Base-by-base conservation (phyloP, 108 stramenopile genomes). In the Mediolabrus comicus region DNA sequence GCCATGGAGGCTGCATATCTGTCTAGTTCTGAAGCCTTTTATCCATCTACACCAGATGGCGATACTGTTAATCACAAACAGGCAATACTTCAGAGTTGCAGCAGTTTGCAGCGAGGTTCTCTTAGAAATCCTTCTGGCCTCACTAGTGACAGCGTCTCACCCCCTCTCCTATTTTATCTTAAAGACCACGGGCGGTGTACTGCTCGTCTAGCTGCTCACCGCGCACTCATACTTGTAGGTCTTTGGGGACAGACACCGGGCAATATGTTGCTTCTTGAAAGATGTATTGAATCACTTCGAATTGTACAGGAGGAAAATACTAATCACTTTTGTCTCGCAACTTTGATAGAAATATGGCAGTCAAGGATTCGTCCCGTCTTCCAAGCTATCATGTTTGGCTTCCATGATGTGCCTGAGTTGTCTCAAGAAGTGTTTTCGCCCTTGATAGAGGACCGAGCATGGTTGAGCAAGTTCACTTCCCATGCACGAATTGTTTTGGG, bases 341-440 rank as follows among this genome's bases (percentile, higher is more conserved):
- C 84, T 8, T 34, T 78, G 17, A 57, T 90, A 24, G 88, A 89
- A 63, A 59, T 94, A n/a, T 94, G 89, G 83, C 85, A 89, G 65
- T 70, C 62, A 43, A 64, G 59, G 3, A 74, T 91, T 43, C 71
- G 88, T 31, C 86, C 89, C 16, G 70, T 91, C 13, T 88, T 73
- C 30, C 83, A 88, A 53, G 88, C 83, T 0, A 65, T 87, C 10
- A 67, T 94, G 49, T 89, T 94, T 71, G 92, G 92, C 8, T 87
- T 87, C 55, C 72, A 75, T 33, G 88, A 89, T 56, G 84, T 82
- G n/a, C 86, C 82, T 36, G 92, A 91, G 51, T 56, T 86, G 11
- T 66, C 71, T 11, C 62, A 79, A 38, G 85, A 81, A 17, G 74
- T 61, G 12, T 59, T 90, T 35, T 67, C 69, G 16, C 79, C 88